Percentiles rank a stretch among this genome's conserved stretches.
Evolutionary conservation across 352 stramenopile genomes (phyloP).

Genomic region (Peronospora belbahrii): DNA sequence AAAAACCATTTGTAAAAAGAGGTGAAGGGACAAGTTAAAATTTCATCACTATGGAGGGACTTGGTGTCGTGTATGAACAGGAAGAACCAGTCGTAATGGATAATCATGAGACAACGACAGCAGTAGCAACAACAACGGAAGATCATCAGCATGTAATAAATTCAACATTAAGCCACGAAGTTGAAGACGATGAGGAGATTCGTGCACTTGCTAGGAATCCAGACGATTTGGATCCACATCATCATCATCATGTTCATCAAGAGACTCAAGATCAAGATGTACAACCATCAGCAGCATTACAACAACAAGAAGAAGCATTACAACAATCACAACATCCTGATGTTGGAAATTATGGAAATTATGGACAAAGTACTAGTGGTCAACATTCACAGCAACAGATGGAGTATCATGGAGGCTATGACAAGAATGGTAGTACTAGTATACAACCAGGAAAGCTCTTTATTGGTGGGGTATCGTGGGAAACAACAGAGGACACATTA

Average conservation of each 20-base stretch:
- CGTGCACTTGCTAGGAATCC: slow-evolving; percentile 53
- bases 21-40: slow-evolving; percentile 5
- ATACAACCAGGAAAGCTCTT: slow-evolving; percentile 82
- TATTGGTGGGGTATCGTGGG: slow-evolving; percentile 87
- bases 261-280: too few relatives aligned
- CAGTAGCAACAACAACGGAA: background rate
- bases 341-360: slow-evolving; percentile 16
- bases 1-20: slow-evolving; percentile 18
- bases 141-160: background rate
- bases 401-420: slow-evolving; percentile 26
- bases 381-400: slow-evolving; percentile 45
- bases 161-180: slow-evolving; percentile 3
- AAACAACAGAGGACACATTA: slow-evolving; percentile 90
- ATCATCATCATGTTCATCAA: slow-evolving; percentile 21
- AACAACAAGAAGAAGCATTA: too few relatives aligned
- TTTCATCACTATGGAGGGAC: slow-evolving; percentile 44
- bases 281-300: too few relatives aligned
- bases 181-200: slow-evolving; percentile 65
- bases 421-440: slow-evolving; percentile 24
- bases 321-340: slow-evolving; percentile 16
- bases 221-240: slow-evolving; percentile 30
- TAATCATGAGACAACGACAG: slow-evolving; percentile 5
- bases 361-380: slow-evolving; percentile 27
- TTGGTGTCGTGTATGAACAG: slow-evolving; percentile 72
- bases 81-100: slow-evolving; percentile 44